Conservation (phyloP, 106 monocot species). For the Dendrobium chrysotoxum region DNA sequence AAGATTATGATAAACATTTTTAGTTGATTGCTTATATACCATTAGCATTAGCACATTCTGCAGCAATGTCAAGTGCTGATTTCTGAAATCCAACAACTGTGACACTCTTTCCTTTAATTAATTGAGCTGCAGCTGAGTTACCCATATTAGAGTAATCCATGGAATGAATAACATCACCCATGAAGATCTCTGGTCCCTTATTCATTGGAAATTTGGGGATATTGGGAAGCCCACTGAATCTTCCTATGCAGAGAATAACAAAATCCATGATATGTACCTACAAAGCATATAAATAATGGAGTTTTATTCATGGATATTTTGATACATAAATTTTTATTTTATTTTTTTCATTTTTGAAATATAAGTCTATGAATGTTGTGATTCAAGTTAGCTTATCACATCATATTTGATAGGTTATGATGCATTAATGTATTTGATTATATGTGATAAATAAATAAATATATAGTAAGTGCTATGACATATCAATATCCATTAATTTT, state of each 20-base stretch:
- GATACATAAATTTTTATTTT: too few relatives aligned
- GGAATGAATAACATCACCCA: constrained; percentile 47
- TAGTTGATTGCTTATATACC: constrained; percentile 21
- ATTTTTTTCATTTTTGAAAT: too few relatives aligned
- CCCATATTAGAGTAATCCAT: constrained; percentile 59
- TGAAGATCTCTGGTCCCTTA: constrained; percentile 47
- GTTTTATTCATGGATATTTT: too few relatives aligned
- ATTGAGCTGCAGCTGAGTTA: constrained; percentile 1
- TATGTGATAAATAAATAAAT: too few relatives aligned
- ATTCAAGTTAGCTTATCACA: too few relatives aligned
- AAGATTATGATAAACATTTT: background rate
- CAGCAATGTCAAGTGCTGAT: constrained; percentile 50
- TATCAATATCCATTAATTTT: too few relatives aligned
- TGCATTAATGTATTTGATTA: too few relatives aligned
- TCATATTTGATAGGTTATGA: too few relatives aligned
- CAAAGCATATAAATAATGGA: background rate
- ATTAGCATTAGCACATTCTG: constrained; percentile 43
- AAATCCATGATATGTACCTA: constrained; percentile 42
- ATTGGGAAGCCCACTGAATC: constrained; percentile 47
- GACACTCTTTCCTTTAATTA: constrained; percentile 44
- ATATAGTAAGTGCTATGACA: background rate
- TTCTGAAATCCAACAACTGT: constrained; percentile 48
- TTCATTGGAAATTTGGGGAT: constrained; percentile 39
- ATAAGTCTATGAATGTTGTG: too few relatives aligned
- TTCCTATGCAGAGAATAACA: constrained; percentile 46